Conservation (phyloP, 495 filamentous ascomycete genomes). For the Talaromyces thailandensis region DNA sequence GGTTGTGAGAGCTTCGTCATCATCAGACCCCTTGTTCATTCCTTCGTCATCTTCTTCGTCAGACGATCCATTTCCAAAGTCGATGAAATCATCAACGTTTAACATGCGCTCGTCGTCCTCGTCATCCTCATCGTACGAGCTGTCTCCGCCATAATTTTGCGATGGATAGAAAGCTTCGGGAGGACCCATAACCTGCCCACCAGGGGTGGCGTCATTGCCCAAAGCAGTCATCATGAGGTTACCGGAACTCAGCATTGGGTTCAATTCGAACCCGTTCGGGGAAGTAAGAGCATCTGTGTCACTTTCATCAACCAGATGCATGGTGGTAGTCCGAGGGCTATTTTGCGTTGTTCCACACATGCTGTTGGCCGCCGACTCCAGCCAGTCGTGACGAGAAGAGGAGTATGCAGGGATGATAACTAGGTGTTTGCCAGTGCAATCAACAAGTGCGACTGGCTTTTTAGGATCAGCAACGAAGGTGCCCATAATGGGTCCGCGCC, state of each 20-base stretch:
- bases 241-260: slow-evolving; percentile 58
- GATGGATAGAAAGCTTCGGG: slow-evolving; percentile 70
- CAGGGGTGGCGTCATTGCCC: slow-evolving; percentile 45
- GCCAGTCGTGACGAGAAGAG: slow-evolving; percentile 40
- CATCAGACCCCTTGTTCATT: slow-evolving; percentile 24
- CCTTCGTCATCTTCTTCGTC: slow-evolving; percentile 41
- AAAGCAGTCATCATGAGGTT: slow-evolving; percentile 71
- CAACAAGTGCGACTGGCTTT: slow-evolving; percentile 66
- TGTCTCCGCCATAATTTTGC: slow-evolving; percentile 47
- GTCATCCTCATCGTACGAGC: slow-evolving; percentile 45
- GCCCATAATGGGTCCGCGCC: slow-evolving; percentile 48
- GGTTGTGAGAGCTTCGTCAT: slow-evolving; percentile 30
- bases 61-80: slow-evolving; percentile 53
- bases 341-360: slow-evolving; percentile 42
- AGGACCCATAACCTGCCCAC: slow-evolving; percentile 61
- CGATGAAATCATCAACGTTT: slow-evolving; percentile 64
- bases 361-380: slow-evolving; percentile 39
- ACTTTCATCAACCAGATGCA: slow-evolving; percentile 41
- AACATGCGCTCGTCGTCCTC: slow-evolving; percentile 56
- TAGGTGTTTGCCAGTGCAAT: slow-evolving; percentile 60
- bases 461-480: slow-evolving; percentile 46
- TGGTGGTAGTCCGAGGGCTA: slow-evolving; percentile 40
- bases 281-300: slow-evolving; percentile 42
- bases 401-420: slow-evolving; percentile 53
- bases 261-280: slow-evolving; percentile 37